A percentile compares a stretch with the other conserved stretches of the same genome.
phyloP scores from a whole-genome alignment of 257 asterid genomes.

The Solanum habrochaites region DNA sequence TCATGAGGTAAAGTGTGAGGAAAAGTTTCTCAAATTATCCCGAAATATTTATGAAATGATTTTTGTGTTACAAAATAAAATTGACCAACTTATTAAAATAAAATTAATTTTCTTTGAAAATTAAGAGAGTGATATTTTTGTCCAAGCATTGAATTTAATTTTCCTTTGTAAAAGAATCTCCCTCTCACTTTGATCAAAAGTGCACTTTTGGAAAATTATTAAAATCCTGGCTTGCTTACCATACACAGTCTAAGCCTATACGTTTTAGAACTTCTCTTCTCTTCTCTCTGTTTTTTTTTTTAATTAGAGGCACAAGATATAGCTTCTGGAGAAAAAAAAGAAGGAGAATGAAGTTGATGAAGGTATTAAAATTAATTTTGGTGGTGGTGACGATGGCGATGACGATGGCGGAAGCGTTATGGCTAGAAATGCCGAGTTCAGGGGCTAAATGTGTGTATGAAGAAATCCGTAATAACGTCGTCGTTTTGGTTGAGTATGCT shows the following conservation, averaged over 20 bases:
- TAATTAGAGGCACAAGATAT: neutral
- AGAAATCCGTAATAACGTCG: conserved; percentile 48
- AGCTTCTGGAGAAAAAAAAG: neutral
- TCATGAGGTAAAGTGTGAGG: neutral
- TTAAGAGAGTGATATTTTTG: too few relatives aligned
- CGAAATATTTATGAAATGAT: neutral
- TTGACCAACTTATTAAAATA: too few relatives aligned
- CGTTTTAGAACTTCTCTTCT: neutral
- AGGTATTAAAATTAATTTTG: neutral
- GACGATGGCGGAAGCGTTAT: conserved; percentile 41
- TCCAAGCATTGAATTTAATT: too few relatives aligned
- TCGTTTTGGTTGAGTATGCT: conserved; percentile 56
- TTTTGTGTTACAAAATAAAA: neutral
- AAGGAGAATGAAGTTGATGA: neutral
- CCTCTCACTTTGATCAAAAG: neutral
- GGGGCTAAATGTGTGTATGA: conserved; percentile 71
- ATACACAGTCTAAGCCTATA: neutral
- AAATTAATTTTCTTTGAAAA: too few relatives aligned
- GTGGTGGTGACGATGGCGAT: neutral
- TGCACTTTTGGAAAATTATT: neutral
- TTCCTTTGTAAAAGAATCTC: too few relatives aligned
- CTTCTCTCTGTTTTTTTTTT: neutral
- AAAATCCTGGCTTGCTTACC: neutral
- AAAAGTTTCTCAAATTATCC: neutral
- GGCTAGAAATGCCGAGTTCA: conserved; percentile 52